Evolutionary conservation across 495 filamentous ascomycete species (phyloP), one percentile per base, ranked within the genome.

Genomic region (Tuber indicum): DNA sequence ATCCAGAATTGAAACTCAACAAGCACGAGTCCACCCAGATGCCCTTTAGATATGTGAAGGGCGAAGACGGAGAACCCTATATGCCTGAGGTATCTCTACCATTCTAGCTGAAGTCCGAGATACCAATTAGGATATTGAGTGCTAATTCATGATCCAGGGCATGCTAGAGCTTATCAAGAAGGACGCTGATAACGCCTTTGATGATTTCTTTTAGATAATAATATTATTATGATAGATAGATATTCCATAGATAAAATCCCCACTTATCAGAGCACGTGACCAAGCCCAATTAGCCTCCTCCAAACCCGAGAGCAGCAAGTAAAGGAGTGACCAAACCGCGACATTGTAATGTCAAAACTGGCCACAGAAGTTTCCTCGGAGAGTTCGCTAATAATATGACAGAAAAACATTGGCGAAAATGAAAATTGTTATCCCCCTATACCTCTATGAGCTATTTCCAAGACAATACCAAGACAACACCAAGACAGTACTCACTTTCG

Each of bases 41-140:
- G 96, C 96, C 96, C 0, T 99, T 98, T 85, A 92, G 95, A 73
- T 99, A 99, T 84, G 93, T 99, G 39, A 91, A 88, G 82, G 91
- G 87, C 71, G 84, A 87, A 10, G 86, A 93, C 75, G 94, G 92
- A 39, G 86, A 91, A 80, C 93, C 93, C 12, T 89, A 97, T 47
- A 97, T 99, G 94, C 96, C 96, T 45, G 87, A 91, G 86, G 95
- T 96, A 86, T 84, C 84, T 49, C 42, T 71, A 44, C 32, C 72
- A 3, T 14, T n/a, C 0, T n/a, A 41, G n/a, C 45, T 69, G 47
- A 62, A 23, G n/a, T 12, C 52, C 9, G n/a, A 32, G n/a, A 26
- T 26, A 5, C 52, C 69, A 19, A 17, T 49, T 41, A 41, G 14
- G 70, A 0, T 10, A 21, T 7, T 42, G 16, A 36, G 32, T 66